Base-by-base conservation (phyloP, 2,329 filamentous ascomycete genomes). In the Metarhizium anisopliae region DNA sequence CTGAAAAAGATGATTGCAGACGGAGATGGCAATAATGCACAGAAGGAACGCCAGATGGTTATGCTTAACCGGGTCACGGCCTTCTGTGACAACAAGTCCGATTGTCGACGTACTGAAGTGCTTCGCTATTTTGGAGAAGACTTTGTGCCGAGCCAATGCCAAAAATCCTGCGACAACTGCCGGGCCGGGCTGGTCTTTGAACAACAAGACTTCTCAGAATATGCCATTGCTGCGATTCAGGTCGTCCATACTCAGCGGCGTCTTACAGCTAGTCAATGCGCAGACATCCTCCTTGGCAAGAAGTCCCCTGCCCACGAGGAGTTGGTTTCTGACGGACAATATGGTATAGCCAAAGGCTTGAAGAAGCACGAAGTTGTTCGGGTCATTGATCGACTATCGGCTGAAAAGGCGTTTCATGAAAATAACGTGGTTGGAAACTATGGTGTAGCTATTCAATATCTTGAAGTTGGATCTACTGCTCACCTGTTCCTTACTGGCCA, bases 121-220 rank as follows among this genome's bases (percentile, higher is more conserved):
- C 82, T 99, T 38, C 82, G 82, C n/a, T 99, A 99, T 70, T 99
- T 99, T 74, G 91, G 87, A 56, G 95, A 99, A 70, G 77, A 78
- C 1, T 99, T 97, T 67, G 74, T 82, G 53, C 76, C 78, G 42
- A 79, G 82, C 13, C 79, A 89, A 53, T 99, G 94, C 71, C 76
- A 83, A 51, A 77, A 81, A 52, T 81, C 79, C 1, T 99, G 94
- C 70, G 95, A 99, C 74, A 97, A 96, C 67, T 99, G 94, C 77
- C 83, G 80, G 60, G 89, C 85, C 2, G 84, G 83, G 29, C 77
- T 82, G 50, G 78, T 79, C 3, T 94, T 90, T 64, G 84, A 91
- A 62, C 77, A 80, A 53, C 79, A 83, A 56, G 91, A 97, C 70
- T 87, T 93, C 62, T 91, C 89, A 13, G 73, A 84, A 16, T 83